These are phyloP conservation scores for Claviceps sp. DNA, from an alignment of 2,329 filamentous ascomycete species.

Conservation along the genomic window DNA sequence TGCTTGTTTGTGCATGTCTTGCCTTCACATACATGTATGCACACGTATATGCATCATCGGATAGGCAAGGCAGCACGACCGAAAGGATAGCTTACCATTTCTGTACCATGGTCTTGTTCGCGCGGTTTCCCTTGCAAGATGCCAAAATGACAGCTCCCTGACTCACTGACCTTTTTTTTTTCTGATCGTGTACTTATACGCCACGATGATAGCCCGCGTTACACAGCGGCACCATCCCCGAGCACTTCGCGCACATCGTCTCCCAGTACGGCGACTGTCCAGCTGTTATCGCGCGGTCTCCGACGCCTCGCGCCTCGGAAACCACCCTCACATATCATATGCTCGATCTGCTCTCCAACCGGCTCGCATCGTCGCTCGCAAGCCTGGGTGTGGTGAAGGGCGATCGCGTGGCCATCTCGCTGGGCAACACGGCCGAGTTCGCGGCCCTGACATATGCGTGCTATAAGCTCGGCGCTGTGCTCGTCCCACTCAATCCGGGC, in stretches of 20 bases:
- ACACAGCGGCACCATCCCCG: slow-evolving; percentile 53
- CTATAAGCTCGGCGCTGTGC: slow-evolving; percentile 85
- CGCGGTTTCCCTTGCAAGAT: no score
- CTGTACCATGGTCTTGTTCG: no score
- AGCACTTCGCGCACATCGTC: slow-evolving; percentile 58
- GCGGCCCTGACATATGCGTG: slow-evolving; percentile 76
- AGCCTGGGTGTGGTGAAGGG: slow-evolving; percentile 65
- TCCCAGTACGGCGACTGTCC: slow-evolving; percentile 48
- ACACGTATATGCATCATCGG: no score
- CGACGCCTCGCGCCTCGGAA: slow-evolving; percentile 33
- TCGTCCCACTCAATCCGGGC: slow-evolving; percentile 85
- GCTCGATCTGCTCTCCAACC: slow-evolving; percentile 65
- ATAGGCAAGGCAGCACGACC: no score
- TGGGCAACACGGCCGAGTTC: slow-evolving; percentile 78
- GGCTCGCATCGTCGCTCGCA: slow-evolving; percentile 56
- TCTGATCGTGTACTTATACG: neutral
- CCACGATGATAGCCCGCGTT: slow-evolving; percentile 43
- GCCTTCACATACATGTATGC: no score
- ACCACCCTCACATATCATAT: slow-evolving; percentile 57
- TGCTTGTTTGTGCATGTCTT: no score
- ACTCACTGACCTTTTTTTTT: neutral
- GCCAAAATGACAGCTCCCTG: no score
- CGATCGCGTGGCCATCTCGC: slow-evolving; percentile 70
- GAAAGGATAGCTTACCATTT: no score
- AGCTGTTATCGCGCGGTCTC: slow-evolving; percentile 38